phyloP scores from a whole-genome alignment of 768 basidiomycete species.

The Amanita phalloides region DNA sequence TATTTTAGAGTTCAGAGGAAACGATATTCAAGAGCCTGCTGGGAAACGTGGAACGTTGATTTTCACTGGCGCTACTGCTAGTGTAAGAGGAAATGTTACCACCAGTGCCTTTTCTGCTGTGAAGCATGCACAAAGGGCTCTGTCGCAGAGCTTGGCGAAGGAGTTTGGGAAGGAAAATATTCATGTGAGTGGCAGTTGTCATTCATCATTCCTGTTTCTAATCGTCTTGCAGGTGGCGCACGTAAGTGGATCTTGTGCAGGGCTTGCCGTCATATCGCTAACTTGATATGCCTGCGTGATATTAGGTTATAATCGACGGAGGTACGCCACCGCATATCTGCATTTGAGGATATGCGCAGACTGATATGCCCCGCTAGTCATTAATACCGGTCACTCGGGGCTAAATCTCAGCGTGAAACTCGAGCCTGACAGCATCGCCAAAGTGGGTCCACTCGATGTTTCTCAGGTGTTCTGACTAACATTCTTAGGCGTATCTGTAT shows the following conservation, averaged over 20 bases:
- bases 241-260: constrained; percentile 26
- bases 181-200: constrained; percentile 31
- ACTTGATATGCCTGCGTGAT: neutral
- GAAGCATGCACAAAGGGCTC: constrained; percentile 50
- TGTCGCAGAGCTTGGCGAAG: constrained; percentile 64
- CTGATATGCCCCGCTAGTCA: constrained; percentile 14
- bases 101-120: constrained; percentile 57
- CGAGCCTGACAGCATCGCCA: constrained; percentile 58
- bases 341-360: neutral
- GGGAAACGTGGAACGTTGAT: constrained; percentile 55
- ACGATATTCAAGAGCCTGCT: constrained; percentile 32
- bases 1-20: constrained; percentile 49
- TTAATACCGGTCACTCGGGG: constrained; percentile 22
- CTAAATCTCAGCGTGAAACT: constrained; percentile 37
- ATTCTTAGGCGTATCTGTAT: constrained; percentile 47
- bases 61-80: constrained; percentile 68
- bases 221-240: constrained; percentile 40
- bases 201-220: neutral
- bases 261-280: neutral
- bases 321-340: constrained; percentile 16
- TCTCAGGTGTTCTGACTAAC: neutral
- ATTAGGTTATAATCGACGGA: constrained; percentile 63
- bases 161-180: constrained; percentile 70
- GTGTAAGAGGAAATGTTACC: constrained; percentile 45
- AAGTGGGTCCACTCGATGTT: constrained; percentile 26